phyloP scores from a whole-genome alignment of 2,329 filamentous ascomycete species.

The Botrytis fabae region DNA sequence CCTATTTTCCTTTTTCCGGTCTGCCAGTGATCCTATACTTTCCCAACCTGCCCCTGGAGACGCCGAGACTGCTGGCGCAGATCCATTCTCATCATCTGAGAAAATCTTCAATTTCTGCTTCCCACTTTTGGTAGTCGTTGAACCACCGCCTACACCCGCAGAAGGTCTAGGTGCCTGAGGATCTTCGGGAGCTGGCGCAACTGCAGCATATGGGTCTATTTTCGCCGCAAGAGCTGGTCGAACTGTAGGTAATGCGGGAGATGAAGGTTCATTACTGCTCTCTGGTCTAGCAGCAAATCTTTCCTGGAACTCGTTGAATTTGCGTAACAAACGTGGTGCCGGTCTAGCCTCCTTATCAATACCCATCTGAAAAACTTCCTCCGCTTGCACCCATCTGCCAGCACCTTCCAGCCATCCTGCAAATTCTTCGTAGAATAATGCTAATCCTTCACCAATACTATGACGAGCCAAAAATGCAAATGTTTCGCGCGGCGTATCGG shows the following conservation, averaged over 20 bases:
- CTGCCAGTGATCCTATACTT: slow-evolving; percentile 59
- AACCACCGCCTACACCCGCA: slow-evolving; percentile 49
- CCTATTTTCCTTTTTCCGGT: slow-evolving; percentile 92
- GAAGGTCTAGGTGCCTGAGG: slow-evolving; percentile 64
- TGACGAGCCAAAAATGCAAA: slow-evolving; percentile 91
- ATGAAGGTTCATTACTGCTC: slow-evolving; percentile 67
- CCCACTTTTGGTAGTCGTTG: slow-evolving; percentile 59
- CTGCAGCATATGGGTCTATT: slow-evolving; percentile 73
- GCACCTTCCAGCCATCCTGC: slow-evolving; percentile 87
- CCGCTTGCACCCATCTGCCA: slow-evolving; percentile 83
- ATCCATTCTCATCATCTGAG: slow-evolving; percentile 6
- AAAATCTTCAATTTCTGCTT: slow-evolving; percentile 18
- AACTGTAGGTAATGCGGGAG: slow-evolving; percentile 81
- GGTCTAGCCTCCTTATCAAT: slow-evolving; percentile 87
- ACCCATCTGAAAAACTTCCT: slow-evolving; percentile 89
- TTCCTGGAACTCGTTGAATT: slow-evolving; percentile 88
- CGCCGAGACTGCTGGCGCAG: slow-evolving; percentile 1
- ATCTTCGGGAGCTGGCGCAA: slow-evolving; percentile 49
- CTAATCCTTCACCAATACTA: slow-evolving; percentile 79
- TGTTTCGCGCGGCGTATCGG: slow-evolving; percentile 87
- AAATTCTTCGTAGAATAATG: slow-evolving; percentile 96
- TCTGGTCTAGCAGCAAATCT: slow-evolving; percentile 68
- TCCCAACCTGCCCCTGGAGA: slow-evolving; percentile 1
- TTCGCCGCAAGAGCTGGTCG: slow-evolving; percentile 84
- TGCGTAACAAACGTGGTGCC: slow-evolving; percentile 75